Conservation (phyloP, 1,284 basidiomycete genomes). For the Ganoderma boninense region DNA sequence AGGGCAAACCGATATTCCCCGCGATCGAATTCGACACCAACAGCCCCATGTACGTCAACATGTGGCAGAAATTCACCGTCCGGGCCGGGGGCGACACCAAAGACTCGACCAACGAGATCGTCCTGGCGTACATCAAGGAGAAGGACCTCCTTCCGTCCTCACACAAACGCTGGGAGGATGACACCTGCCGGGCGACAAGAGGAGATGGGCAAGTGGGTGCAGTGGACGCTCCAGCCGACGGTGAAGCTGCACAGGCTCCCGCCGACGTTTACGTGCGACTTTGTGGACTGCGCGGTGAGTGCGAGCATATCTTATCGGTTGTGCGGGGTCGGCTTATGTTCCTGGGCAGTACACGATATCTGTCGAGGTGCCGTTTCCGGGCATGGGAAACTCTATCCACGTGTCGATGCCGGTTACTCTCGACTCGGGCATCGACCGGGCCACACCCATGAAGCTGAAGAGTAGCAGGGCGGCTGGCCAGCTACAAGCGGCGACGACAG, state of each 20-base stretch:
- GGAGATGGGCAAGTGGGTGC: background rate
- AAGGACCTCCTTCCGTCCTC: background rate
- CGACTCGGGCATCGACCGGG: background rate
- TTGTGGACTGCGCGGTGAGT: background rate
- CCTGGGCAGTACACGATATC: background rate
- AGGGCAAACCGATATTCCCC: background rate
- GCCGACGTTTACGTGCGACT: background rate
- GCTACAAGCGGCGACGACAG: background rate
- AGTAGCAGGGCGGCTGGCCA: background rate
- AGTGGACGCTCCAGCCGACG: background rate
- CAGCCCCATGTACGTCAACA: background rate
- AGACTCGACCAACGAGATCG: background rate
- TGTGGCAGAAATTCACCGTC: background rate
- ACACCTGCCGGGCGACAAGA: background rate
- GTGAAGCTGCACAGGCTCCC: background rate
- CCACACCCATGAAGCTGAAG: background rate
- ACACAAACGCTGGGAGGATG: background rate
- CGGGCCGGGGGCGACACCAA: background rate
- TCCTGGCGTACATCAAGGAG: background rate
- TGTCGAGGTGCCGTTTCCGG: background rate
- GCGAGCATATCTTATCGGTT: background rate
- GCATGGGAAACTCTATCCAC: background rate
- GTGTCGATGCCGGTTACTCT: background rate
- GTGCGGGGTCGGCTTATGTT: background rate
- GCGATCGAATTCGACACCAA: background rate